phyloP scores from a whole-genome alignment of 2,329 filamentous ascomycete species.

The Paracoccidioides brasiliensis region DNA sequence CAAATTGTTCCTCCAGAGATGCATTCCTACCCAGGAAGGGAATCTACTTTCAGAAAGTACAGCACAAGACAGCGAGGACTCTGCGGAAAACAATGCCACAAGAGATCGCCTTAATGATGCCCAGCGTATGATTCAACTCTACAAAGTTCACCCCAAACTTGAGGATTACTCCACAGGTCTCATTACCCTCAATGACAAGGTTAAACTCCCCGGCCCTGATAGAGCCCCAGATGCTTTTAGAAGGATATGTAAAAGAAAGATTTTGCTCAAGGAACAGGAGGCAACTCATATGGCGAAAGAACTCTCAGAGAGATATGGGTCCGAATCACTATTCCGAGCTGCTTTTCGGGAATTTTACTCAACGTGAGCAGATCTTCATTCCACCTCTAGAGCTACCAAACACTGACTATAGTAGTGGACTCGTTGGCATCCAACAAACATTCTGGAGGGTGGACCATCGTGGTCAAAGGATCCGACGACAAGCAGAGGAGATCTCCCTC shows the following conservation, averaged over 20 bases:
- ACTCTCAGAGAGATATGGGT: constrained; percentile 14
- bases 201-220: constrained; percentile 2
- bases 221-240: neutral
- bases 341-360: constrained; percentile 18
- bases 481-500: constrained; percentile 14
- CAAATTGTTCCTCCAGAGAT: constrained; percentile 2
- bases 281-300: constrained; percentile 14
- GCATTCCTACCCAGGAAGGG: neutral
- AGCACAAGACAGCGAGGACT: too few relatives aligned
- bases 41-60: too few relatives aligned
- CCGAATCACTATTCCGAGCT: constrained; percentile 14
- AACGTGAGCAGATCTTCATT: constrained; percentile 13
- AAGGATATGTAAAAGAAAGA: constrained; percentile 9
- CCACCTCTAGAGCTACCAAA: neutral
- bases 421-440: constrained; percentile 8
- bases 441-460: constrained; percentile 14
- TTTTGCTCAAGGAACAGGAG: constrained; percentile 12
- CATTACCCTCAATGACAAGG: constrained; percentile 8
- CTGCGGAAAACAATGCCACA: neutral
- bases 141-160: constrained; percentile 7
- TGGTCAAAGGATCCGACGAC: constrained; percentile 8
- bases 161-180: constrained; percentile 16
- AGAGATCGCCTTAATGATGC: constrained; percentile 1
- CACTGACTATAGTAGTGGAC: constrained; percentile 1
- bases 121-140: constrained; percentile 3